phyloP scores from a whole-genome alignment of 179 eudicot species.

The Actinidia polygama region DNA sequence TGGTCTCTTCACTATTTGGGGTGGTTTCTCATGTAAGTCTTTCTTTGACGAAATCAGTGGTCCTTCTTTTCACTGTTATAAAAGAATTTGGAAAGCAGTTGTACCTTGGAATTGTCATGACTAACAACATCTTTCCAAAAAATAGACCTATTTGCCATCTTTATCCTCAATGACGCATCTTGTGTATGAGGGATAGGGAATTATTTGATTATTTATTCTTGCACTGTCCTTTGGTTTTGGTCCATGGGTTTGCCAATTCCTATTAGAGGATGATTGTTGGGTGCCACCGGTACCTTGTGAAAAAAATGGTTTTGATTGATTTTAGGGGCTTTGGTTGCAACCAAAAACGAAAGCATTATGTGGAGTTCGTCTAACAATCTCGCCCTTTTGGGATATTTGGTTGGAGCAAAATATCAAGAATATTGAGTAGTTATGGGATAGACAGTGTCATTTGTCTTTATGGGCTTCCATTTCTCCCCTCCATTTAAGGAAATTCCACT shows the following conservation, averaged over 20 bases:
- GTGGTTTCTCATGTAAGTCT: not conserved
- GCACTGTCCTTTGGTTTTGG: not conserved
- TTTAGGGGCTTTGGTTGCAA: not conserved
- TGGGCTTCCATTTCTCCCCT: not conserved
- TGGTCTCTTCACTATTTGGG: not conserved
- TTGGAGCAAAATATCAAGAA: not conserved
- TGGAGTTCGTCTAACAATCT: not conserved
- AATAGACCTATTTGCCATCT: not conserved
- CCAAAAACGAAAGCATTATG: not conserved
- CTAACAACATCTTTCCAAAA: not conserved
- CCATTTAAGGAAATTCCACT: not conserved
- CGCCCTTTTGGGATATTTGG: not conserved
- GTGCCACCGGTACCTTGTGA: not conserved
- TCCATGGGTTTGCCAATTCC: not conserved
- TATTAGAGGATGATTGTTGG: not conserved
- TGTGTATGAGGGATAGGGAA: not conserved
- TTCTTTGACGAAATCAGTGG: not conserved
- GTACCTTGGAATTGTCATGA: conserved; percentile 2
- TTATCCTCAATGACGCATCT: not conserved
- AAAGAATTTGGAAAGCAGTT: not conserved
- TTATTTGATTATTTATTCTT: not conserved
- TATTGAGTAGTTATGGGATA: not conserved
- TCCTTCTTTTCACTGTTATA: not conserved
- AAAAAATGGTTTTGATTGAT: not conserved
- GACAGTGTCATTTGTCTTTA: not conserved